These are phyloP conservation scores for Saksenaea vasiformis DNA, from an alignment of 371 early-diverging fungal genomes.

Conservation along the genomic window DNA sequence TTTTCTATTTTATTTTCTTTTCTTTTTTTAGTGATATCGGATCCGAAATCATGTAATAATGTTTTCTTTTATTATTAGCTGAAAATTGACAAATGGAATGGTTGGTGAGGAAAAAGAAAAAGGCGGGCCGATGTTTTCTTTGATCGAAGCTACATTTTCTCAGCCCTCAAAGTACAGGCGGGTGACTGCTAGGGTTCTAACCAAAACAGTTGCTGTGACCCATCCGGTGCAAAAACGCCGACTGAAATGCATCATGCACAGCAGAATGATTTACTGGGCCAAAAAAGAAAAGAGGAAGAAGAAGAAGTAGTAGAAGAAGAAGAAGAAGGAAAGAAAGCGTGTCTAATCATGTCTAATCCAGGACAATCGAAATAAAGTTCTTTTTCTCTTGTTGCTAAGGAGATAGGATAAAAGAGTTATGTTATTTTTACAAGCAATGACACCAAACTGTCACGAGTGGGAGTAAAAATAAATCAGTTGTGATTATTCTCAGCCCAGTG, in stretches of 20 bases:
- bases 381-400: not conserved
- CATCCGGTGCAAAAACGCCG: not conserved
- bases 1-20: not conserved
- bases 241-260: slow-evolving; percentile 4
- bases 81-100: not conserved
- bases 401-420: not conserved
- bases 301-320: too few species aligned
- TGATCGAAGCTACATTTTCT: not conserved
- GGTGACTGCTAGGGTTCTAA: not conserved
- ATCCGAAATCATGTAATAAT: slow-evolving; percentile 1
- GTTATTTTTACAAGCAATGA: not conserved
- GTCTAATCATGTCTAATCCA: not conserved
- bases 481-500: slow-evolving; percentile 5
- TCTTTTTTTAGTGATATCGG: slow-evolving; percentile 6
- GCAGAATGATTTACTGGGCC: too few species aligned
- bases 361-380: not conserved
- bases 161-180: not conserved
- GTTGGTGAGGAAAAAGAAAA: not conserved
- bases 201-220: not conserved
- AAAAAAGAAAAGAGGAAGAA: too few species aligned
- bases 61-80: not conserved
- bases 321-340: not conserved
- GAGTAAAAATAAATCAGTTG: not conserved
- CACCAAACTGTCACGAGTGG: not conserved
- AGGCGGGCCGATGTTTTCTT: not conserved